These are phyloP conservation scores for Hypoxylon sp. DNA, from an alignment of 2,329 filamentous ascomycete genomes.

Conservation along the genomic window DNA sequence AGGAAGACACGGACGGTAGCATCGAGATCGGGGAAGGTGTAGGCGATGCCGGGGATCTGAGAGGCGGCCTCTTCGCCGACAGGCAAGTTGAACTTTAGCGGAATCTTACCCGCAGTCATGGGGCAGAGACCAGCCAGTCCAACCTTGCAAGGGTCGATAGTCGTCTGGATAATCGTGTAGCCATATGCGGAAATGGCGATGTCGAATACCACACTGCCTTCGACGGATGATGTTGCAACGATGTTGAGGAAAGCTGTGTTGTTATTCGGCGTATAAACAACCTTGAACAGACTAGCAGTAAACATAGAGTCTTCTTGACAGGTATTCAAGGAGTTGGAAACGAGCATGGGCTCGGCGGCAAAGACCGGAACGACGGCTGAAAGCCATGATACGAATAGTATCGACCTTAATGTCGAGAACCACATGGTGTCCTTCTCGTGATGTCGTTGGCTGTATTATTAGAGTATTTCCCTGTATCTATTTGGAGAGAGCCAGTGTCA, in stretches of 20 bases:
- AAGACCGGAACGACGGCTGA: conserved; percentile 63
- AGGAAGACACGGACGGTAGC: conserved; percentile 82
- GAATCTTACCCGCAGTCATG: conserved; percentile 87
- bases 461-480: conserved; percentile 18
- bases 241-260: conserved; percentile 80
- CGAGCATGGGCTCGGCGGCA: conserved; percentile 76
- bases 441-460: conserved; percentile 36
- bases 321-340: conserved; percentile 85
- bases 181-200: conserved; percentile 86
- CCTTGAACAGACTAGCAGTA: conserved; percentile 89
- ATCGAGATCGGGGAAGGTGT: conserved; percentile 86
- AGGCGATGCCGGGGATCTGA: conserved; percentile 82
- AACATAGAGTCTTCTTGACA: conserved; percentile 90
- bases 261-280: conserved; percentile 83
- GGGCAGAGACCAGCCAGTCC: conserved; percentile 85
- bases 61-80: conserved; percentile 69
- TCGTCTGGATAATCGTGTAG: conserved; percentile 76
- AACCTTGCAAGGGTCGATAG: conserved; percentile 81
- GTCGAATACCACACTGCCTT: conserved; percentile 85
- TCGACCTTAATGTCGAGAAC: conserved; percentile 62
- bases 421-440: conserved; percentile 59
- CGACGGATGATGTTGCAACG: conserved; percentile 84
- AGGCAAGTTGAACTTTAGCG: conserved; percentile 77
- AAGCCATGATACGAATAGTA: conserved; percentile 63
- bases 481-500: conserved; percentile 30